These are phyloP conservation scores for Cystobasidium onofrii DNA, from an alignment of 768 basidiomycete genomes.

Conservation along the genomic window DNA sequence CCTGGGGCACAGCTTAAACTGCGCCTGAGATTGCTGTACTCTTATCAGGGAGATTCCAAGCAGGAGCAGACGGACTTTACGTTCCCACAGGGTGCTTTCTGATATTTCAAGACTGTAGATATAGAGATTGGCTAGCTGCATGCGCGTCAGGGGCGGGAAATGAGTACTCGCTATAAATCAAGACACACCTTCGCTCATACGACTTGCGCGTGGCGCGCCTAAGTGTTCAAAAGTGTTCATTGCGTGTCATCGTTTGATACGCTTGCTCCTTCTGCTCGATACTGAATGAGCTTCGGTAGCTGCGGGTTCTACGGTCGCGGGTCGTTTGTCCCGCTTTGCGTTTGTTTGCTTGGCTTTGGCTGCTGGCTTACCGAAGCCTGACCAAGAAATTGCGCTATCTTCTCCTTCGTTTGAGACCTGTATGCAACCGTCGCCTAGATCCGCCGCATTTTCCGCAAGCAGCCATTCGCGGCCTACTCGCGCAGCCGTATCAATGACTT, in stretches of 20 bases:
- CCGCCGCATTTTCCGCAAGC: neutral
- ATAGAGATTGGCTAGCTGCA: neutral
- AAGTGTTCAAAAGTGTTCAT: no score
- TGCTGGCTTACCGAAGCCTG: neutral
- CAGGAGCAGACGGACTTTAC: conserved; percentile 84
- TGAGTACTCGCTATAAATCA: no score
- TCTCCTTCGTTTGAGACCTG: neutral
- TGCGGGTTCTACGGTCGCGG: neutral
- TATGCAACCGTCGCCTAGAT: neutral
- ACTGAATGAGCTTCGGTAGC: neutral
- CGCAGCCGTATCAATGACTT: neutral
- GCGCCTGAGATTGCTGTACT: conserved; percentile 72
- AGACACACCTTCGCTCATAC: no score
- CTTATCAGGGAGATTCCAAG: conserved; percentile 58
- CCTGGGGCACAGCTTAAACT: conserved; percentile 69
- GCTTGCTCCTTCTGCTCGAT: neutral
- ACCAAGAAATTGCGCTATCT: neutral
- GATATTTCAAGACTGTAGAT: conserved; percentile 8
- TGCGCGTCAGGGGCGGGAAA: neutral
- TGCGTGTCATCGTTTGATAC: neutral
- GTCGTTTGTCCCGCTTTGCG: neutral
- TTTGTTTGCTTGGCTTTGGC: neutral
- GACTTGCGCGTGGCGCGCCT: no score
- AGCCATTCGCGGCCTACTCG: conserved; percentile 10
- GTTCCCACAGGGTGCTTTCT: conserved; percentile 17